Evolutionary conservation across 2,329 filamentous ascomycete species (phyloP).

Genomic region (Aphanoascus verrucosus): DNA sequence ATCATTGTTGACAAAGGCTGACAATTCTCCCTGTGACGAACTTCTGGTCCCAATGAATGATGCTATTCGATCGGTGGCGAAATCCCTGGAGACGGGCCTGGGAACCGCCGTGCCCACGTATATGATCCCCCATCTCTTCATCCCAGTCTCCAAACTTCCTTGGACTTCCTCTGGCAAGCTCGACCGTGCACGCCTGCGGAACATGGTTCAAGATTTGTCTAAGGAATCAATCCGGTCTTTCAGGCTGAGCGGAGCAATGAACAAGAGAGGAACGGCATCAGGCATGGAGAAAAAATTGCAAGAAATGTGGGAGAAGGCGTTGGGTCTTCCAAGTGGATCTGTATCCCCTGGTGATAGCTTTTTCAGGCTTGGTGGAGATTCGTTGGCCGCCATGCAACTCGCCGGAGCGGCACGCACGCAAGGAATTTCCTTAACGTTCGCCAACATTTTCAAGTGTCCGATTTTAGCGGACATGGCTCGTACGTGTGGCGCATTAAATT

Average conservation of each 20-base stretch:
- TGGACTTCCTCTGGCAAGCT: conserved; percentile 31
- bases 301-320: conserved; percentile 13
- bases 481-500: conserved; percentile 6
- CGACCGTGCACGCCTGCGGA: conserved; percentile 24
- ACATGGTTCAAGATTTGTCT: conserved; percentile 19
- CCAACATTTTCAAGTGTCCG: conserved; percentile 23
- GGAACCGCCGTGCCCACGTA: conserved; percentile 23
- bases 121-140: conserved; percentile 30
- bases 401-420: conserved; percentile 15
- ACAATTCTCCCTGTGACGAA: conserved; percentile 13
- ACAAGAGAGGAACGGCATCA: conserved; percentile 7
- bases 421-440: conserved; percentile 18
- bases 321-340: conserved; percentile 9
- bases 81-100: conserved; percentile 11
- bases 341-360: conserved; percentile 16
- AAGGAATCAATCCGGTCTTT: conserved; percentile 13
- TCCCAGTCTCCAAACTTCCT: conserved; percentile 29
- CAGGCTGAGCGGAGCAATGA: conserved; percentile 8
- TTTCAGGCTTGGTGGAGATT: conserved; percentile 19
- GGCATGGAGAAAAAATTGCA: conserved; percentile 13
- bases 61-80: conserved; percentile 12
- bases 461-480: conserved; percentile 28
- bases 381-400: conserved; percentile 21
- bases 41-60: conserved; percentile 14
- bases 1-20: conserved; percentile 6